Conservation (phyloP, 2,329 filamentous ascomycete species). For the Epichloe typhina region DNA sequence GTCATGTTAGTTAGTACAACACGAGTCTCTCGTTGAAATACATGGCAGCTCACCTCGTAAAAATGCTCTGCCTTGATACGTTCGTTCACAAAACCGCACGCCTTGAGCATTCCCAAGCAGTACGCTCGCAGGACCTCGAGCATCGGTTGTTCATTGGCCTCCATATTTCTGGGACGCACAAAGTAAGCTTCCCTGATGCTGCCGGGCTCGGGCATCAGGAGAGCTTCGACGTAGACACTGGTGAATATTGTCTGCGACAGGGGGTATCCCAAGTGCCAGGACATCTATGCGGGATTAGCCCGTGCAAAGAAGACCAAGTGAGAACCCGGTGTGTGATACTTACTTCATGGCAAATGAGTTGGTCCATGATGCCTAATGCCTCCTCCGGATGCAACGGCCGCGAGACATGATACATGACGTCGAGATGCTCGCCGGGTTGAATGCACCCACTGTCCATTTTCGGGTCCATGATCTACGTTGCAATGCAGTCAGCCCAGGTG, state of each 20-base stretch:
- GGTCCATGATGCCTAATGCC: conserved; percentile 86
- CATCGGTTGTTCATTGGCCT: conserved; percentile 29
- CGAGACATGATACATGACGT: conserved; percentile 68
- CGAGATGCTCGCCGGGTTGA: conserved; percentile 63
- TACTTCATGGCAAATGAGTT: conserved; percentile 80
- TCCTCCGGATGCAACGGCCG: conserved; percentile 59
- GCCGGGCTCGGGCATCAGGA: conserved; percentile 58
- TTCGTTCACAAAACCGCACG: conserved; percentile 65
- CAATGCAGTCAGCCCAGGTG: background rate
- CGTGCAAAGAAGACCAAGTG: too few relatives aligned
- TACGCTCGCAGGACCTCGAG: conserved; percentile 66
- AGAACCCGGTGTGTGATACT: conserved; percentile 6
- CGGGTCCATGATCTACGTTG: conserved; percentile 79
- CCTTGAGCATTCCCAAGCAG: conserved; percentile 72
- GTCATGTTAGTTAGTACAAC: background rate
- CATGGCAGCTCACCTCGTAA: conserved; percentile 54
- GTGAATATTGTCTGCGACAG: conserved; percentile 91
- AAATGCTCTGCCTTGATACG: conserved; percentile 73
- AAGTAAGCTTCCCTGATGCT: conserved; percentile 55
- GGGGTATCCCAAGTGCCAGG: conserved; percentile 93
- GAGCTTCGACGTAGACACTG: conserved; percentile 74
- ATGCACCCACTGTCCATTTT: conserved; percentile 97
- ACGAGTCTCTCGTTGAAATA: too few relatives aligned
- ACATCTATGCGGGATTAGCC: conserved; percentile 46
- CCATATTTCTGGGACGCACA: conserved; percentile 20